Base-by-base conservation (phyloP, 768 basidiomycete genomes). In the Clavaria fumosa region DNA sequence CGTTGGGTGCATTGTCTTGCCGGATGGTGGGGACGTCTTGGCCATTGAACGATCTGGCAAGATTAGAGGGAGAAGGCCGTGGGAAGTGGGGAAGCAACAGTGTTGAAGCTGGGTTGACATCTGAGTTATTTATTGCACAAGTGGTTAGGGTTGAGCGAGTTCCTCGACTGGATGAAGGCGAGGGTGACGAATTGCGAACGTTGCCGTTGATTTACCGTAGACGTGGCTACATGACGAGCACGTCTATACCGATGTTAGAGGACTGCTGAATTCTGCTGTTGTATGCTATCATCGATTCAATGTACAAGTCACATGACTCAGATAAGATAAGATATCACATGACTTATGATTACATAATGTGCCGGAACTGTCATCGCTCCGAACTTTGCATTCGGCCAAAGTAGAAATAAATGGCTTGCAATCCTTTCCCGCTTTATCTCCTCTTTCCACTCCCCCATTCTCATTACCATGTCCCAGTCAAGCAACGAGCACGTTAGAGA, bases 111-210 rank as follows among this genome's bases (percentile, higher is more conserved):
- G 41, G 47, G 40, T 52, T 61, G 52, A 47, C 53, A 15, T 80
- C 76, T 26, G 78, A 88, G 60, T 57, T 91, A 28, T 89, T 86
- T 55, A 73, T 91, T 43, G 86, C 83, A 10, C 61, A 66, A n/a
- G 85, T 91, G 7, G 55, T 72, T 21, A 57, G 73, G 19, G 76
- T 89, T 43, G 63, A 65, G 45, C 55, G 55, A 0, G n/a, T n/a
- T n/a, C 48, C 54, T 23, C 38, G 48, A 31, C 28, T 37, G 5
- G 48, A 44, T 28, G 52, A 48, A 31, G 53, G 42, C 12, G 39
- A 43, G n/a, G 46, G 31, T 11, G 54, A 57, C 28, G 50, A 52
- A 23, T 31, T 39, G 37, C 53, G 58, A 51, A 62, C 55, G 35
- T 50, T 68, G 24, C 79, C 79, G 2, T 55, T 82, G 41, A 51